Evolutionary conservation across 768 basidiomycete species (phyloP).

Genomic region (Coprinellus micaceus): DNA sequence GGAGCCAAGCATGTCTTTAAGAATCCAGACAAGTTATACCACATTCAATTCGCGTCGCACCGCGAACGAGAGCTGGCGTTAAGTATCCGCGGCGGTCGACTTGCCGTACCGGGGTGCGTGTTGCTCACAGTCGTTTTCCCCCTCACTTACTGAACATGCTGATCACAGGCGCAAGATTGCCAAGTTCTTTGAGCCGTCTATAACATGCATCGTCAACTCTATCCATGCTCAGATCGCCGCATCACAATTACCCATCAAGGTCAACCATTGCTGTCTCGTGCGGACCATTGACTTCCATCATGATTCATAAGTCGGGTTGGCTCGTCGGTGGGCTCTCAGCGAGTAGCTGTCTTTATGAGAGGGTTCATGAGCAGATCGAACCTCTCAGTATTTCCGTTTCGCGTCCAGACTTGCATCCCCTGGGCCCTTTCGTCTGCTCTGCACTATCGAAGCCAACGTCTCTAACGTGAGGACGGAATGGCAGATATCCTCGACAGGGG

Average conservation of each 20-base stretch:
- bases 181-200: conserved; percentile 18
- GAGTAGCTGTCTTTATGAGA: conserved; percentile 18
- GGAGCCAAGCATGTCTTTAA: conserved; percentile 40
- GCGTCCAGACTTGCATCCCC: conserved; percentile 25
- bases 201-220: conserved; percentile 16
- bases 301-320: conserved; percentile 11
- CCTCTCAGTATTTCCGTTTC: background rate
- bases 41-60: conserved; percentile 39
- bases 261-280: background rate
- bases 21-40: conserved; percentile 32
- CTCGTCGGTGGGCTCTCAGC: conserved; percentile 22
- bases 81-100: conserved; percentile 9
- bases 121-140: conserved; percentile 33
- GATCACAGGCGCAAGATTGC: conserved; percentile 12
- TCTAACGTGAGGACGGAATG: background rate
- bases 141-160: background rate
- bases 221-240: conserved; percentile 11
- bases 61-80: conserved; percentile 32
- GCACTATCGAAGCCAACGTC: background rate
- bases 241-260: conserved; percentile 7
- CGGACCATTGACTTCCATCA: background rate
- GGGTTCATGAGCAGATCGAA: conserved; percentile 7
- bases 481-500: background rate
- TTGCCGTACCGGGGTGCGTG: background rate
- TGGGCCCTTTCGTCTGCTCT: conserved; percentile 34